Percentiles rank a stretch among this genome's conserved stretches.
phyloP scores from a whole-genome alignment of 2,329 filamentous ascomycete species.

The Diplodia seriata region DNA sequence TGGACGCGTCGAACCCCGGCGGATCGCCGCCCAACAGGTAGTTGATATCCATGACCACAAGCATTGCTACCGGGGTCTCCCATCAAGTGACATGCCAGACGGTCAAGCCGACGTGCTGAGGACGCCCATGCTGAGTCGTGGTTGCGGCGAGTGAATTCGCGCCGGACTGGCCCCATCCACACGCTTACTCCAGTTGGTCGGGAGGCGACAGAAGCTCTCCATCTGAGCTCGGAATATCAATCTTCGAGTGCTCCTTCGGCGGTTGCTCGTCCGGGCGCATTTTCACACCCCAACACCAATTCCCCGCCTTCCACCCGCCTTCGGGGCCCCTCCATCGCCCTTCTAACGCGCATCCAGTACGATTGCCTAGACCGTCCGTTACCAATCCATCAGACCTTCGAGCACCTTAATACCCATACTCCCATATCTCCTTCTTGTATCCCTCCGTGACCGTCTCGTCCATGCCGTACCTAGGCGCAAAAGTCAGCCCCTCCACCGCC shows the following conservation, averaged over 20 bases:
- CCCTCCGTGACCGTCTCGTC: constrained; percentile 83
- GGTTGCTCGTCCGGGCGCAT: background rate
- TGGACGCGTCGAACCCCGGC: constrained; percentile 12
- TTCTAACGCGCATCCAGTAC: constrained; percentile 21
- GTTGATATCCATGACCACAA: background rate
- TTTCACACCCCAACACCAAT: background rate
- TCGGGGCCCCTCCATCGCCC: constrained; percentile 17
- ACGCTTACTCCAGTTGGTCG: background rate
- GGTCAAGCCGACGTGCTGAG: background rate
- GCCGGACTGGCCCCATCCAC: background rate
- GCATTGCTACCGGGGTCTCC: background rate
- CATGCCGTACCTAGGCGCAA: constrained; percentile 64
- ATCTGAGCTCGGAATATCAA: background rate
- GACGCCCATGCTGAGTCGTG: background rate
- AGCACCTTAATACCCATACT: constrained; percentile 51
- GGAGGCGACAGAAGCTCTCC: background rate
- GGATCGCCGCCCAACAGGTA: constrained; percentile 1
- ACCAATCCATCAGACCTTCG: constrained; percentile 6
- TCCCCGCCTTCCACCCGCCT: background rate
- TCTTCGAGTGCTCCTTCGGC: background rate
- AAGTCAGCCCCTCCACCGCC: constrained; percentile 11
- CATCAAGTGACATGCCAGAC: background rate
- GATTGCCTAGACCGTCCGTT: constrained; percentile 20
- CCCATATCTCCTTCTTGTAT: constrained; percentile 86
- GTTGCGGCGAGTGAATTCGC: background rate